Conservation (phyloP, 2,329 filamentous ascomycete species). For the Scedosporium minutisporum region DNA sequence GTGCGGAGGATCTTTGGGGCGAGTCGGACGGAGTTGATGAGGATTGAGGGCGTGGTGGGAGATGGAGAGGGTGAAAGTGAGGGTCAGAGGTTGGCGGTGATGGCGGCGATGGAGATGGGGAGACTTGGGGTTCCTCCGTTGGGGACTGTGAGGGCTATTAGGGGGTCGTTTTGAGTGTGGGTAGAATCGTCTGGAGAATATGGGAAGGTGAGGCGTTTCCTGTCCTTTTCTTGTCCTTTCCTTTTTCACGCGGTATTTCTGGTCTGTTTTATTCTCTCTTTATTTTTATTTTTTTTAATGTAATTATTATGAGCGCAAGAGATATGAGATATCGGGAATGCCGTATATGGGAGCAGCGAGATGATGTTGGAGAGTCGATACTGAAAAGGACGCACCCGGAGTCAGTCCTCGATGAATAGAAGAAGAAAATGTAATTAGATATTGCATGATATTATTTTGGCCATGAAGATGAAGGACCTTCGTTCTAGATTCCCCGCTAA, state of each 20-base stretch:
- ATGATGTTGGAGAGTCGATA: too few relatives aligned
- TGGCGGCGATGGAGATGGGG: neutral
- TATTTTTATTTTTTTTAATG: neutral
- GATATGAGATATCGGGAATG: too few relatives aligned
- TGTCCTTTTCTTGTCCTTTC: neutral
- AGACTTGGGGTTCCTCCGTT: neutral
- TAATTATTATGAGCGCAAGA: neutral
- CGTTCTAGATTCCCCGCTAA: too few relatives aligned
- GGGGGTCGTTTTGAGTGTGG: neutral
- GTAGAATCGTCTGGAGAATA: neutral
- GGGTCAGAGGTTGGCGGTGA: neutral
- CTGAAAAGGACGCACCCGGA: too few relatives aligned
- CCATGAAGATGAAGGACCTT: too few relatives aligned
- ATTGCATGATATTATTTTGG: too few relatives aligned
- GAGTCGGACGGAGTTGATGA: neutral
- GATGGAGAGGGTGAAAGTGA: neutral
- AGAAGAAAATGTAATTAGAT: too few relatives aligned
- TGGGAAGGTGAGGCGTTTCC: neutral
- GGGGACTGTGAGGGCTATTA: slow-evolving; percentile 6
- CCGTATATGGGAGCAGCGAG: too few relatives aligned
- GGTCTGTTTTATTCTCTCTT: neutral
- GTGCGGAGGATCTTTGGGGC: neutral
- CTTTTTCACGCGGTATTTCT: too few relatives aligned
- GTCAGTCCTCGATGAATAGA: too few relatives aligned
- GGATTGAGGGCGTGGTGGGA: neutral